Evolutionary conservation across 768 basidiomycete species (phyloP), one percentile per base, ranked within the genome.

Genomic region (Rhodosporidiobolus odoratus): DNA sequence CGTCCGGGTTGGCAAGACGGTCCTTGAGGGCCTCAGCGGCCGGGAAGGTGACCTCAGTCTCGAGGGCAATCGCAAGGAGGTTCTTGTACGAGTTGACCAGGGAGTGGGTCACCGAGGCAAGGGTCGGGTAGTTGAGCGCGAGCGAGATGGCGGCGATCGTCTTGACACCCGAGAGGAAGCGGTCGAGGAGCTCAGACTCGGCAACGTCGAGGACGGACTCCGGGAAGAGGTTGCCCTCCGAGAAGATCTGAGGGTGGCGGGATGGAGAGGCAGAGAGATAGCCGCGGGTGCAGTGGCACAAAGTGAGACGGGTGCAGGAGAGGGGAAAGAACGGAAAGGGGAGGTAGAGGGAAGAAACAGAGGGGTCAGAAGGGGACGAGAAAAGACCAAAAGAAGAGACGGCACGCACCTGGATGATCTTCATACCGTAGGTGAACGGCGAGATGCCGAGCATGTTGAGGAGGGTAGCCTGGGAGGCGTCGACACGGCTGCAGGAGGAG

Each of bases 381-480:
- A 7, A 30, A 23, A 52, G n/a, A 52, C n/a, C n/a, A 21, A 8
- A 53, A 32, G 27, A 53, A 10, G 52, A 53, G 52, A 50, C 21
- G 21, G 48, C 43, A 21, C 52, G 53, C 15, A 57, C 37, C 21
- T 34, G 30, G 62, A 94, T 86, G 75, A 99, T 94, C 61, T 87
- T 89, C 95, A 99, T 97, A 78, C 96, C 96, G 84, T 96, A 99
- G 53, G 95, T 97, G 89, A 74, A 69, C 54, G 73, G 74, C 57
- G 95, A 98, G 81, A 99, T 97, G 86, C 94, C 94, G 79, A 99
- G 82, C 96, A 99, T 96, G 90, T 99, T 98, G 76, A 99, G 85
- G 77, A 99, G 86, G 71, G 94, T 93, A 62, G 96, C 95, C 83
- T 98, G 95, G 82, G 96, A 99, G 38, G 89, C 79, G 76, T 96